Evolutionary conservation across 257 asterid species (phyloP).

Genomic region (Solanum chmielewskii): DNA sequence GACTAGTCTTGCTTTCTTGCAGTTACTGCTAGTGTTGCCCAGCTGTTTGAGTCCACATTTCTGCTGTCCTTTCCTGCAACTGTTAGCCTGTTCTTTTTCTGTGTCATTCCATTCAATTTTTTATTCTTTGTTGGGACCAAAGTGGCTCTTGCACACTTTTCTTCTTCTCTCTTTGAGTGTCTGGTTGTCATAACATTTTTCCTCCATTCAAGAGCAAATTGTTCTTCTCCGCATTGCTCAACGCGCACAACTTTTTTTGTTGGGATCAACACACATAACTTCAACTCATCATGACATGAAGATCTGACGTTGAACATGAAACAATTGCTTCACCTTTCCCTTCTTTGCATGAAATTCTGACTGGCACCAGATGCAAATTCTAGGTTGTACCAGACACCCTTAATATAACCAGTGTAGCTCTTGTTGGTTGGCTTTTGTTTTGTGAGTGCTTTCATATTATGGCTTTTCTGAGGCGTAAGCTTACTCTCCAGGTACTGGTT

Average conservation of each 20-base stretch:
- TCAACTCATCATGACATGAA: background rate
- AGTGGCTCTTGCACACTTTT: background rate
- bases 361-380: background rate
- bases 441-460: background rate
- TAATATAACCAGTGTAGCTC: background rate
- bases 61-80: background rate
- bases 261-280: background rate
- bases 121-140: background rate
- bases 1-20: background rate
- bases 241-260: background rate
- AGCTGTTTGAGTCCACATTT: background rate
- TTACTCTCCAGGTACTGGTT: slow-evolving; percentile 72
- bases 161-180: background rate
- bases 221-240: background rate
- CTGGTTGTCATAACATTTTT: background rate
- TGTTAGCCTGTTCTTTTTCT: background rate
- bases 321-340: background rate
- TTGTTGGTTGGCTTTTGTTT: background rate
- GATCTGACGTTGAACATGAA: background rate
- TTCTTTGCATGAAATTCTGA: background rate
- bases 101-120: background rate
- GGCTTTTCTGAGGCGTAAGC: background rate
- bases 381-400: background rate
- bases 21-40: background rate
- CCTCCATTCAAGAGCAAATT: background rate